Base-by-base conservation (phyloP, 306 rosid species). In the Castanea crenata region DNA sequence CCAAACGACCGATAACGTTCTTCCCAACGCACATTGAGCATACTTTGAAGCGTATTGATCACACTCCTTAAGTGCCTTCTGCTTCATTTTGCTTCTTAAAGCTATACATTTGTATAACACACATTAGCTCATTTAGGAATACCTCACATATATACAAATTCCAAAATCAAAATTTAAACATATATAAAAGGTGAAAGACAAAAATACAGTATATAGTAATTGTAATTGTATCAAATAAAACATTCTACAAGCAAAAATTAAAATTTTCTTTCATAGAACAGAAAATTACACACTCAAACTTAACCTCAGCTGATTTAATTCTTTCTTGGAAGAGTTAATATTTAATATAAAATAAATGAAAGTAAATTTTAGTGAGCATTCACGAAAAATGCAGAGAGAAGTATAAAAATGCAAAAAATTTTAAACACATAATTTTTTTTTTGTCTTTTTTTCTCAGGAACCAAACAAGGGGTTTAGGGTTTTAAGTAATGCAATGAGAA, bases 71-170 rank as follows among this genome's bases (percentile, higher is more conserved):
- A 95, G 78, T 11, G 99, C 99, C 85, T 90, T 92, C 83, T 84
- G 87, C 90, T 95, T 95, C 99, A 95, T 95, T 86, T 93, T 95
- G 88, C 98, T 93, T 29, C 99, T 87, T 74, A 95, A 74, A 71
- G 99, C 98, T 95, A 82, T 95, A 82, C 29, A 75, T 82, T 59
- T 21, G 27, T 31, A 46, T 15, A 54, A 67, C 27, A 67, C 44
- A 8, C 38, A 1, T 32, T 67, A 67, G 71, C 71, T 34, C 52
- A 29, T 63, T 29, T 27, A 29, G 46, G 46, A 10, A 8, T 38
- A 38, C 11, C 46, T 7, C n/a, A 19, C 41, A 29, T 63, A 27
- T 29, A 0, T 29, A 15, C 44, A 18, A 27, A 34, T 34, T 7
- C 51, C 16, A 68, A n/a, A 34, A 46, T 16, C 3, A 68, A 35